Conservation (phyloP, 768 basidiomycete genomes). For the Chiua virens region DNA sequence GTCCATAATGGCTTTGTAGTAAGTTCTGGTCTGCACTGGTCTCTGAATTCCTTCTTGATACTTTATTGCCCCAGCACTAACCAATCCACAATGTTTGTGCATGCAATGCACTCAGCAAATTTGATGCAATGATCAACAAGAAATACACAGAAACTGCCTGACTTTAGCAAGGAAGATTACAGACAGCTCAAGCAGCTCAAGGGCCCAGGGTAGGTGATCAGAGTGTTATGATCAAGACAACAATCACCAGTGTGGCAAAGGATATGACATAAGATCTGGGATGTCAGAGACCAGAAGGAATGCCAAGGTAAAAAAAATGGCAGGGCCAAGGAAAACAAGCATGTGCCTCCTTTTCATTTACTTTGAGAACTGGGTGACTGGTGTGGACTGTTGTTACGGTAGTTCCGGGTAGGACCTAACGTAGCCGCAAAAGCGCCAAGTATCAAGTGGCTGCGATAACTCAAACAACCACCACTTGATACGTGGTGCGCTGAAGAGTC, state of each 20-base stretch:
- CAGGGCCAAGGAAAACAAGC: conserved; percentile 42
- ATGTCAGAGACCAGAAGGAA: conserved; percentile 21
- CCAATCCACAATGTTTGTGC: conserved; percentile 57
- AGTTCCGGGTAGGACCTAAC: too few species aligned
- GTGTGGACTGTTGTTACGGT: not conserved
- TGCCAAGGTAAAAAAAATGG: conserved; percentile 26
- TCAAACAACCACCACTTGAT: too few species aligned
- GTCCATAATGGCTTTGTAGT: conserved; percentile 41
- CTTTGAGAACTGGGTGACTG: not conserved
- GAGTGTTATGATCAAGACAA: conserved; percentile 48
- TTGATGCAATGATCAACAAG: conserved; percentile 65
- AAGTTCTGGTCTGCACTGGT: not conserved
- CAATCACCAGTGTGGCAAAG: conserved; percentile 41
- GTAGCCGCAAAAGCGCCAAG: too few species aligned
- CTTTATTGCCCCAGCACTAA: conserved; percentile 43
- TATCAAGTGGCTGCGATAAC: too few species aligned
- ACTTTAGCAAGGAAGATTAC: conserved; percentile 71
- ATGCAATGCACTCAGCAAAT: conserved; percentile 70
- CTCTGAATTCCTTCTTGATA: not conserved
- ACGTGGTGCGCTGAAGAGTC: too few species aligned
- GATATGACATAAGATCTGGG: conserved; percentile 33
- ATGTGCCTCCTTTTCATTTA: conserved; percentile 14
- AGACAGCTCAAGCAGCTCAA: conserved; percentile 62
- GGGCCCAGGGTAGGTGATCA: conserved; percentile 57
- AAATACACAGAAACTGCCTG: conserved; percentile 71